phyloP scores from a whole-genome alignment of 2,329 filamentous ascomycete species.

The Delphinella strobiligena region DNA sequence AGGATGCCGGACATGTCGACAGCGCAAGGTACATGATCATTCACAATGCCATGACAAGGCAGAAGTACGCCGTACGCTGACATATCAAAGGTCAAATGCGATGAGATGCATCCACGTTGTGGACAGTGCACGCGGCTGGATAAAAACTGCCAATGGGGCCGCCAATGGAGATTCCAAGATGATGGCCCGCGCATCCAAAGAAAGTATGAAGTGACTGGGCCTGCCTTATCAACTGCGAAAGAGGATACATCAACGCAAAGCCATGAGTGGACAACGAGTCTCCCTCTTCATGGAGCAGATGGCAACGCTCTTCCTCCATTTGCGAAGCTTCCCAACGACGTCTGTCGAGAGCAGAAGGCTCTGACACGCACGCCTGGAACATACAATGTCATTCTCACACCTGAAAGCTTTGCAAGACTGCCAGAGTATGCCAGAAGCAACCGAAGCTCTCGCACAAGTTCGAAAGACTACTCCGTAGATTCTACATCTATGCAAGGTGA shows the following conservation, averaged over 20 bases:
- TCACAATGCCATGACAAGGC: too few relatives aligned
- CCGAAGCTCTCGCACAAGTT: background rate
- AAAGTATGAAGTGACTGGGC: too few relatives aligned
- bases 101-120: constrained; percentile 8
- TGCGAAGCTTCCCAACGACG: constrained; percentile 41
- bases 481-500: too few relatives aligned
- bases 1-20: too few relatives aligned
- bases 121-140: constrained; percentile 8
- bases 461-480: background rate
- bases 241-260: too few relatives aligned
- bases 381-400: constrained; percentile 43
- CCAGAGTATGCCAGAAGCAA: constrained; percentile 33
- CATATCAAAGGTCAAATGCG: constrained; percentile 11
- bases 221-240: too few relatives aligned
- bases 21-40: too few relatives aligned
- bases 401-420: constrained; percentile 39
- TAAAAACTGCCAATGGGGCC: constrained; percentile 8
- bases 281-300: background rate
- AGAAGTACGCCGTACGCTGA: too few relatives aligned
- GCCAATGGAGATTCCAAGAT: constrained; percentile 8
- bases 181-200: constrained; percentile 4
- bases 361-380: constrained; percentile 39
- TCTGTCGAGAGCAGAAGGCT: constrained; percentile 47
- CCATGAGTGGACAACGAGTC: background rate
- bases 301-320: constrained; percentile 35